Base-by-base conservation (phyloP, 148 eudicot genomes). In the Hydrangea macrophylla region DNA sequence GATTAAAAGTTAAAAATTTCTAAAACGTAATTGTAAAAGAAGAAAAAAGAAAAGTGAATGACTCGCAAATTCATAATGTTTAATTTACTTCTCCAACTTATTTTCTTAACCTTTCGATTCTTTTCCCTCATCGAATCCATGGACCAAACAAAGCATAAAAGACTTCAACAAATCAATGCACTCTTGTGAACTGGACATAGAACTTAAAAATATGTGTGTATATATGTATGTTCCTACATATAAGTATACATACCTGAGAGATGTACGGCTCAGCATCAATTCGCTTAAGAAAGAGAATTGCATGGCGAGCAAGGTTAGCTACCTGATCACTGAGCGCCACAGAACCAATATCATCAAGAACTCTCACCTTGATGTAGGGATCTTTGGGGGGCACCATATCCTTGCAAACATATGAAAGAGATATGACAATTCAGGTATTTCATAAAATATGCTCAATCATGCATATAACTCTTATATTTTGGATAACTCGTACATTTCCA, bases 371-470 rank as follows among this genome's bases (percentile, higher is more conserved):
- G 55, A 90, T 81, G 76, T 88, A 88, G 35, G 98, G 98, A 88
- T 93, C 98, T 77, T 93, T 93, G 24, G 96, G 98, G 9, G 98
- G 98, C 58, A 93, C 90, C 90, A 81, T 90, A 76, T 93, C 98
- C 98, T 92, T 66, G 22, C 60, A 75, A 58, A 71, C 53, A 59
- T 1, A 58, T 31, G n/a, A 31, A 1, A 5, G 48, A 39, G 31
- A 31, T 26, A 7, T 33, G 15, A 63, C 35, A 25, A 15, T 23
- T 23, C 7, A 25, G 27, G 5, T 36, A 15, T 35, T 35, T n/a
- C 22, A 27, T 39, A 31, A 39, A 68, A 26, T 0, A 37, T 25
- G 58, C 27, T 36, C 20, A 56, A 59, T 26, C 11, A 22, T 55
- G 54, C 31, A 1, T 3, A 20, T 5, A n/a, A n/a, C n/a, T n/a